phyloP scores from a whole-genome alignment of 768 basidiomycete species.

The Suillus tomentosus region DNA sequence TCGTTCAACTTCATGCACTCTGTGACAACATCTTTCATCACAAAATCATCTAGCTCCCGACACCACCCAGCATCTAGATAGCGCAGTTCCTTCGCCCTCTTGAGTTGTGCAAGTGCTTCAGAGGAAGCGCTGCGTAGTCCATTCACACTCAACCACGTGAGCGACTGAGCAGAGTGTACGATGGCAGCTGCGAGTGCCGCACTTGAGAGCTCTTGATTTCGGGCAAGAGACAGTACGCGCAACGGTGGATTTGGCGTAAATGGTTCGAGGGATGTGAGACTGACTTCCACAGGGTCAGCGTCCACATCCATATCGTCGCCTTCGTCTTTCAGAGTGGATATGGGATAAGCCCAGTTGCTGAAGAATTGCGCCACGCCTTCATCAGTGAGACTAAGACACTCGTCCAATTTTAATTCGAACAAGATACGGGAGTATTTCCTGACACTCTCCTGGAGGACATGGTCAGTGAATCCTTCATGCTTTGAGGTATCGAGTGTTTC shows the following conservation, averaged over 20 bases:
- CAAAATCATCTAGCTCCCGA: conserved; percentile 78
- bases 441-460: conserved; percentile 62
- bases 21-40: conserved; percentile 68
- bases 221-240: conserved; percentile 55
- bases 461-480: conserved; percentile 62
- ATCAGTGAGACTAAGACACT: conserved; percentile 67
- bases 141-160: conserved; percentile 72
- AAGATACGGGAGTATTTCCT: conserved; percentile 49
- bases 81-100: conserved; percentile 44
- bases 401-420: conserved; percentile 52
- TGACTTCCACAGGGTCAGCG: background rate
- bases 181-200: conserved; percentile 65
- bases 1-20: conserved; percentile 42
- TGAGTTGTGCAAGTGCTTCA: conserved; percentile 44
- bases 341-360: conserved; percentile 43
- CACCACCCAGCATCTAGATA: conserved; percentile 86
- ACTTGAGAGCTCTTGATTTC: conserved; percentile 56
- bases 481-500: conserved; percentile 70
- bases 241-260: conserved; percentile 48
- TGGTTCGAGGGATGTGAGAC: background rate
- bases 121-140: conserved; percentile 68
- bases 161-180: conserved; percentile 58
- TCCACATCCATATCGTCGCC: conserved; percentile 28
- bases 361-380: conserved; percentile 73
- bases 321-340: conserved; percentile 1